A percentile compares a stretch with the other conserved stretches of the same genome.
These are phyloP conservation scores for Candida incommunis DNA, from an alignment of 805 yeast genomes.

Conservation along the genomic window DNA sequence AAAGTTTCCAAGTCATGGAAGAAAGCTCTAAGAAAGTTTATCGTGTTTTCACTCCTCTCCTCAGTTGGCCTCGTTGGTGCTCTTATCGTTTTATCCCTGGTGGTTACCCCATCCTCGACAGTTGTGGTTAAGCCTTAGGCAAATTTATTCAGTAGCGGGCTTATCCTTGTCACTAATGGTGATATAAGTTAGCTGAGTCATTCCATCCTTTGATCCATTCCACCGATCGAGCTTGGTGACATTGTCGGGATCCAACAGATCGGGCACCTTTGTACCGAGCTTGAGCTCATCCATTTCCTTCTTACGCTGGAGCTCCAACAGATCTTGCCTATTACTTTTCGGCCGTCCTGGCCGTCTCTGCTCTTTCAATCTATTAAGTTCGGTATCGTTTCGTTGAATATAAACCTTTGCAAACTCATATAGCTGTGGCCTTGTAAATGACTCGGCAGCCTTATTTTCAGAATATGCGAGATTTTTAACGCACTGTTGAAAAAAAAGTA, in stretches of 20 bases:
- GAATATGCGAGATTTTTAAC: slow-evolving; percentile 1
- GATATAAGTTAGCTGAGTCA: slow-evolving; percentile 23
- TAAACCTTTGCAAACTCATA: slow-evolving; percentile 43
- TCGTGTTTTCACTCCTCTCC: slow-evolving; percentile 1
- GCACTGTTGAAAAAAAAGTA: slow-evolving; percentile 8
- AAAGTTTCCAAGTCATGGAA: slow-evolving; percentile 4
- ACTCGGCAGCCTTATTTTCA: slow-evolving; percentile 15
- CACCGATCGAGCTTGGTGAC: slow-evolving; percentile 52
- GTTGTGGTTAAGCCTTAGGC: neutral
- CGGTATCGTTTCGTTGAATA: slow-evolving; percentile 60
- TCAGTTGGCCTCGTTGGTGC: slow-evolving; percentile 4
- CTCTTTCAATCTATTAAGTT: slow-evolving; percentile 42
- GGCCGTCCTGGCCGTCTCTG: slow-evolving; percentile 86
- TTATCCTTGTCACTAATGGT: neutral
- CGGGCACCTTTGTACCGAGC: slow-evolving; percentile 62
- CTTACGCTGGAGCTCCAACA: slow-evolving; percentile 46
- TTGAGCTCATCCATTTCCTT: slow-evolving; percentile 47
- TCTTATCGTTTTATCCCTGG: neutral
- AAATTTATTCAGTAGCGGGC: neutral
- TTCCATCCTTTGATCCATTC: slow-evolving; percentile 76
- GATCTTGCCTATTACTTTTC: slow-evolving; percentile 51
- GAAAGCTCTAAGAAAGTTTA: slow-evolving; percentile 6
- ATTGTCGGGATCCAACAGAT: slow-evolving; percentile 44
- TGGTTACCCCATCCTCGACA: neutral
- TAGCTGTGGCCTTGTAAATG: slow-evolving; percentile 44